Percentiles rank a stretch among this genome's conserved stretches.
These are phyloP conservation scores for Phialemoniopsis sp. DNA, from an alignment of 2,329 filamentous ascomycete genomes.

Conservation along the genomic window DNA sequence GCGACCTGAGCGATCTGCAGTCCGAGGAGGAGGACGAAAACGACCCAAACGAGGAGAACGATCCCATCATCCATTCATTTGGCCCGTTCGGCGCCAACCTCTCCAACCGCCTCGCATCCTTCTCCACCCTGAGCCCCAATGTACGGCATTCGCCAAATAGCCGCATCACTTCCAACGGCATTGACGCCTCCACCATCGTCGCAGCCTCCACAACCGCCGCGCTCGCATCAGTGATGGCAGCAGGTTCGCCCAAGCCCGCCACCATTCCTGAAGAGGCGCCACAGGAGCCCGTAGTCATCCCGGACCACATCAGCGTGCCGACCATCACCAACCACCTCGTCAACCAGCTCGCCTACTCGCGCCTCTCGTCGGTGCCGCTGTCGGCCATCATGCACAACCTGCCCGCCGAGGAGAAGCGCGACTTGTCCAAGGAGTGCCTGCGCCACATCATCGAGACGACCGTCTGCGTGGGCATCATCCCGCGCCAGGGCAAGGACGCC, in stretches of 20 bases:
- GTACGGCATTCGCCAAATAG: constrained; percentile 9
- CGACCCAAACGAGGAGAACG: constrained; percentile 88
- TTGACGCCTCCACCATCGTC: constrained; percentile 10
- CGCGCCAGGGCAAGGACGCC: constrained; percentile 89
- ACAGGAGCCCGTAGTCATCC: constrained; percentile 19
- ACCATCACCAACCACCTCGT: constrained; percentile 78
- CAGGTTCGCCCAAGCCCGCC: constrained; percentile 7
- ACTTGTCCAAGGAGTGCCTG: constrained; percentile 59
- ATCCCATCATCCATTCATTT: constrained; percentile 88
- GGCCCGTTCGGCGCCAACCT: constrained; percentile 85
- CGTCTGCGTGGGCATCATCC: constrained; percentile 81
- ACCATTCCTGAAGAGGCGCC: constrained; percentile 18
- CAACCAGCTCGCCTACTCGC: constrained; percentile 94
- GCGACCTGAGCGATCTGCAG: constrained; percentile 47
- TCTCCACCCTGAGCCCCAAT: constrained; percentile 66
- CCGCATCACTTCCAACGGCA: no score
- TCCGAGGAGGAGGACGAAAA: constrained; percentile 60
- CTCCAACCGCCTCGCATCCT: constrained; percentile 75
- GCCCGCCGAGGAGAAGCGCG: constrained; percentile 59
- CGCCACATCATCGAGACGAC: constrained; percentile 69
- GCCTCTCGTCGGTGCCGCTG: constrained; percentile 84
- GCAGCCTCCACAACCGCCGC: not conserved
- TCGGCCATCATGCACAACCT: constrained; percentile 87
- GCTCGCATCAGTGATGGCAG: not conserved
- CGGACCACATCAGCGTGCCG: constrained; percentile 28